These are phyloP conservation scores for Dipteronia dyeriana DNA, from an alignment of 345 rosid species.

Conservation along the genomic window DNA sequence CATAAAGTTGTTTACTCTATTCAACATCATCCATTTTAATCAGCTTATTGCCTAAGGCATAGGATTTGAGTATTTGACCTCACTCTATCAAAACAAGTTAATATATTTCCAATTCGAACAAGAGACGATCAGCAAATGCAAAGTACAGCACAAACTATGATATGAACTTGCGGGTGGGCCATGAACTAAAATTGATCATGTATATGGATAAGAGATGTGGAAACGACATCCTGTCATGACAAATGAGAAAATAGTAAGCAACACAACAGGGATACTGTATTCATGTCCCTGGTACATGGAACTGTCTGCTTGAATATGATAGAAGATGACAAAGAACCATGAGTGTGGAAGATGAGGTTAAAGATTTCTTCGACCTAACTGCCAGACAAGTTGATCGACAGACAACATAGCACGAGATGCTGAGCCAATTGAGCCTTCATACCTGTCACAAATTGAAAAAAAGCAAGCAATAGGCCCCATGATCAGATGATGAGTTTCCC, in stretches of 20 bases:
- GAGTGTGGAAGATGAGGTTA: constrained; percentile 15
- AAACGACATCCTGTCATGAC: not conserved
- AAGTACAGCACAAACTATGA: not conserved
- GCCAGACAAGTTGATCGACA: constrained; percentile 63
- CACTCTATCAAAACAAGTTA: no score
- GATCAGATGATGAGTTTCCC: not conserved
- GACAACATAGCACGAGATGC: constrained; percentile 76
- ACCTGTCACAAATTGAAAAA: constrained; percentile 37
- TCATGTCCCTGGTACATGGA: not conserved
- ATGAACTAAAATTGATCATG: no score
- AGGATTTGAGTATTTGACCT: no score
- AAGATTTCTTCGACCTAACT: constrained; percentile 42
- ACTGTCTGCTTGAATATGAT: not conserved
- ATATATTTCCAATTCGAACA: no score
- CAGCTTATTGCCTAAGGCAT: no score
- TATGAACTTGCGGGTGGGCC: no score
- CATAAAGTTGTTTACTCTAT: not conserved
- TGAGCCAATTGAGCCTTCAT: constrained; percentile 73
- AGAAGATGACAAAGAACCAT: not conserved
- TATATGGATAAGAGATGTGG: no score
- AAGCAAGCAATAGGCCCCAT: not conserved
- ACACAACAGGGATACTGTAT: not conserved
- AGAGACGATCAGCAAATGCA: not conserved
- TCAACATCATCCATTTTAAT: not conserved
- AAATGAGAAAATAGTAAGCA: not conserved